Base-by-base conservation (phyloP, 163 green algal genomes). In the Chlamydomonas reinhardtii region DNA sequence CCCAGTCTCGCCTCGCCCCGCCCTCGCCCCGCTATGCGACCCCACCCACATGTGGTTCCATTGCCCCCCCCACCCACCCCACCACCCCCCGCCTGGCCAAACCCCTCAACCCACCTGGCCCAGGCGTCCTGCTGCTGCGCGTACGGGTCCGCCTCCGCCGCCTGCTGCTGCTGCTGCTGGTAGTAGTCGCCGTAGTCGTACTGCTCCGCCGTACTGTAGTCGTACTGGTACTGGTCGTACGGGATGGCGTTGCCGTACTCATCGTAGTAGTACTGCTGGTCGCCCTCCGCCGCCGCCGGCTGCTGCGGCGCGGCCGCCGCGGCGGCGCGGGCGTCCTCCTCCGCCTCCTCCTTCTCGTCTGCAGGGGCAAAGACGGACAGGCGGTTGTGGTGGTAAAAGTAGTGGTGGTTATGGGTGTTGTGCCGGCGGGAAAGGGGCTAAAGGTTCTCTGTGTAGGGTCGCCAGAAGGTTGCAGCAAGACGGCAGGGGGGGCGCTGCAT, bases 281-380 rank as follows among this genome's bases (percentile, higher is more conserved):
- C 9, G 62, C 35, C 71, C 34, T 64, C 78, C 11, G 74, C 74
- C 6, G 37, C 83, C 32, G 83, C 76, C 62, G 59, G 74, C 75
- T 27, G 85, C 76, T 84, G 73, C 25, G 77, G 52, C 25, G 82
- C 76, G 12, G 70, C 85, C 4, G 75, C 82, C 8, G 85, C 76
- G 12, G 59, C 65, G 9, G 76, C 73, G 39, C 79, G 79, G 0
- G 78, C 87, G 29, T 87, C 89, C 64, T 84, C 48, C 68, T 91
- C 83, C 61, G 90, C 91, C 39, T 89, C 84, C 64, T 91, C 84
- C 78, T 92, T 90, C 68, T 90, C 84, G 59, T 86, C 77, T 83
- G 74, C 27, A n/a, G 48, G 22, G 65, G 39, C 39, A 48, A 48
- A 8, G 34, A 11, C 0, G 32, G 27, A 54, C 34, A 69, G 31